Base-by-base conservation (phyloP, 2,329 filamentous ascomycete species). In the Plenodomus lindquistii region DNA sequence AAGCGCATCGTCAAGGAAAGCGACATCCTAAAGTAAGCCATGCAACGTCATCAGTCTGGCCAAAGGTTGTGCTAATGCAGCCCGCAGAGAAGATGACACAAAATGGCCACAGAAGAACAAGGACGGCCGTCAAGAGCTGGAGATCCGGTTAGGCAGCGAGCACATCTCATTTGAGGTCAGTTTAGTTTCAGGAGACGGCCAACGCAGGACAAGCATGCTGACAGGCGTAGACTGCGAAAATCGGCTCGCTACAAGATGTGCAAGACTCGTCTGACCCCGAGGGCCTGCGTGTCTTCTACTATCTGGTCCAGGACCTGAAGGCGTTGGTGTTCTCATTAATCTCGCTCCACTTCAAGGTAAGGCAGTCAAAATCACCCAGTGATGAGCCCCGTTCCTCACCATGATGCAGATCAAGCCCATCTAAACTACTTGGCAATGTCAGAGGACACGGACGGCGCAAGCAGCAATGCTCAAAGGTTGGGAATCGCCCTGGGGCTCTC, bases 101-200 rank as follows among this genome's bases (percentile, higher is more conserved):
- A 97, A 97, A 73, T 99, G 94, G 94, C 94, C 94, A 0, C 91
- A 95, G 74, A 99, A 97, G 83, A 99, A 99, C 78, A 97, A 97
- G 77, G 94, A 99, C 65, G 94, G 94, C 29, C 85, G 93, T 56
- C 94, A 99, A 72, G 94, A 99, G 76, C 81, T 99, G 40, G 94
- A 99, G 74, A 97, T 99, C 50, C 84, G 92, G 40, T 73, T 99
- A 46, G 94, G 93, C 36, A 94, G 88, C 65, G 94, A 99, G 57
- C 93, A 97, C 73, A 97, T 99, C 62, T 95, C 91, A 1, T 99
- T 99, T 60, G 94, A 99, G 86, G 92, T 92, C 73, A 80, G 65
- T 4, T 37, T 18, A 17, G 2, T n/a, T n/a, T n/a, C n/a, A 5
- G 11, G 2, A 20, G 1, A 27, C 20, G 13, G 22, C 2, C 20